Evolutionary conservation across 768 basidiomycete genomes (phyloP), one percentile per base, ranked within the genome.

Genomic region (Boletellus ananiceps): DNA sequence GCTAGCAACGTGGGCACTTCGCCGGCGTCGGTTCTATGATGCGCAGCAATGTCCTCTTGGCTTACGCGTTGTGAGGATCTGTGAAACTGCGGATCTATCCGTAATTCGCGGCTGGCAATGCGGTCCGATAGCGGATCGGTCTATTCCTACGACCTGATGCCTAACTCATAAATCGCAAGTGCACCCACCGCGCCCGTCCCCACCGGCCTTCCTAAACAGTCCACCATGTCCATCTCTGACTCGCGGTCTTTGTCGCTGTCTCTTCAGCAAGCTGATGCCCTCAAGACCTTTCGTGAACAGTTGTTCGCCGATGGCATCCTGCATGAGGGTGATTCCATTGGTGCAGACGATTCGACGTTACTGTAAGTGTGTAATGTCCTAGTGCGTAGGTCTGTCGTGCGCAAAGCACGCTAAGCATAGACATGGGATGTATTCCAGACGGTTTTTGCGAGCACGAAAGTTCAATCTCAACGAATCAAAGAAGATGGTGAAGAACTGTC

Each of bases 361-460:
- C 61, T 84, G 85, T 82, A 49, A 65, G 81, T 56, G 37, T 31
- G 16, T n/a, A 16, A 41, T 7, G 36, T 7, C 29, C 37, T 36
- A 23, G 21, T 33, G 36, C 21, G 16, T 14, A 4, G 9, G 5
- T 46, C 12, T 29, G 19, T 11, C 15, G 9, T 34, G 25, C 8
- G 8, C 35, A 13, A 42, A 29, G 15, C 23, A 39, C 33, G 46
- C 53, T 57, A 37, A 63, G 35, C 27, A 25, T 5, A 7, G 4
- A 25, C 36, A 9, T 42, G 27, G 16, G 25, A 40, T 42, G 14
- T 12, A 39, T 40, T 56, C 5, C 54, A 88, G 86, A 47, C 80
- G 86, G n/a, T 89, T 88, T 58, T 65, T 89, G n/a, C 79, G 82
- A 32, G 86, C 86, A 9, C 81, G 86, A 3, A 80, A 80, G 53